These are phyloP conservation scores for Hypoxylon perforatum DNA, from an alignment of 495 filamentous ascomycete species.

Conservation along the genomic window DNA sequence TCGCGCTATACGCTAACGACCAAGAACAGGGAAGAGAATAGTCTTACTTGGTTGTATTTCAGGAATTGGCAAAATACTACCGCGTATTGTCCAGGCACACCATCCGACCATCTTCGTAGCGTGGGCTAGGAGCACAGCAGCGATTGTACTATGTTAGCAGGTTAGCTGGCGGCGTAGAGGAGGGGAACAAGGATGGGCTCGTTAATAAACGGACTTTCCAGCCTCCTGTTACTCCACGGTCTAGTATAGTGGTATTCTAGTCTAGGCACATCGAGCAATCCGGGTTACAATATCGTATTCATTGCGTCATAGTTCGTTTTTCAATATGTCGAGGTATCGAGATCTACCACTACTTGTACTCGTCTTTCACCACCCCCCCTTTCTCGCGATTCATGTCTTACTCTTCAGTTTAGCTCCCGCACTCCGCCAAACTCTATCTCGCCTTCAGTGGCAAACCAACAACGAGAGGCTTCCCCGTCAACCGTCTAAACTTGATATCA, in stretches of 20 bases:
- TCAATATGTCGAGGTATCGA: slow-evolving; percentile 25
- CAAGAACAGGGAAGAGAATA: slow-evolving; percentile 16
- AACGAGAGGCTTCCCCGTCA: not conserved
- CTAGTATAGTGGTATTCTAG: not conserved
- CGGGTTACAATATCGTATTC: slow-evolving; percentile 9
- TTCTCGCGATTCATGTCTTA: slow-evolving; percentile 10
- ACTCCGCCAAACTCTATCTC: slow-evolving; percentile 8
- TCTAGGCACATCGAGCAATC: slow-evolving; percentile 12
- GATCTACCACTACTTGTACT: slow-evolving; percentile 32
- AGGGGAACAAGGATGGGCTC: slow-evolving; percentile 16
- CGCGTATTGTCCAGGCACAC: not conserved
- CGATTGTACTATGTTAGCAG: not conserved
- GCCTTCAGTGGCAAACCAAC: not conserved
- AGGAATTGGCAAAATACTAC: slow-evolving; percentile 22
- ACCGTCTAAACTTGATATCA: not conserved
- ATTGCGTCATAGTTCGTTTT: slow-evolving; percentile 37
- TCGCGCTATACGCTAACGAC: slow-evolving; percentile 19
- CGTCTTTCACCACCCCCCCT: slow-evolving; percentile 7
- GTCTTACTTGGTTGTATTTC: not conserved
- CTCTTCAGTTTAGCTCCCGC: slow-evolving; percentile 20
- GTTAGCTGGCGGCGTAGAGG: not conserved
- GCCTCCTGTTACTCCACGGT: not conserved
- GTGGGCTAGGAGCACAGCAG: not conserved
- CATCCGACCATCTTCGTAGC: not conserved
- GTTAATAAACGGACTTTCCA: slow-evolving; percentile 1